Evolutionary conservation across 805 yeast species (phyloP).

Genomic region (Myxozyma udenii): DNA sequence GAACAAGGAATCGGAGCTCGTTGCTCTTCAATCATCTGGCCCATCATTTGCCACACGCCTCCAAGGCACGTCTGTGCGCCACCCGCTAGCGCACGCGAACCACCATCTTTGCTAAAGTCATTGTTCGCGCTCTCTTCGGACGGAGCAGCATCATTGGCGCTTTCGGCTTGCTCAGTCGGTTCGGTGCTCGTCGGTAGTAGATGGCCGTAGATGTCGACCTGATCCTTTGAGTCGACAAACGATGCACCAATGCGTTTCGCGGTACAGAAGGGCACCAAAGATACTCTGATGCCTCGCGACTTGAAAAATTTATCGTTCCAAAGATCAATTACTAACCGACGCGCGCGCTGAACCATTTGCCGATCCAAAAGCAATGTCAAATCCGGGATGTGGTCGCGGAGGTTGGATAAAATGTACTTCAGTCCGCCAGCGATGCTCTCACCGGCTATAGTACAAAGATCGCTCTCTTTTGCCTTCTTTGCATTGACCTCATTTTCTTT

Average conservation of each 20-base stretch:
- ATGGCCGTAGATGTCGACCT: constrained; percentile 5
- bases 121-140: background rate
- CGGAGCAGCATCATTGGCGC: background rate
- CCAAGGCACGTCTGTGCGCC: background rate
- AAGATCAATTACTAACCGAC: background rate
- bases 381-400: too few species aligned
- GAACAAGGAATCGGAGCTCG: constrained; percentile 8
- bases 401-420: too few species aligned
- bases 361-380: too few species aligned
- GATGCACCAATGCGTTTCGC: constrained; percentile 1
- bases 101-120: too few species aligned
- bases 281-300: constrained; percentile 1
- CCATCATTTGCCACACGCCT: background rate
- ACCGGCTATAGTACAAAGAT: too few species aligned
- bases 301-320: constrained; percentile 4
- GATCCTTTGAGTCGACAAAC: constrained; percentile 4
- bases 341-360: too few species aligned
- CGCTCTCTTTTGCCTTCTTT: too few species aligned
- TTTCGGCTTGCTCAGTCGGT: background rate
- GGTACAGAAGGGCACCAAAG: background rate
- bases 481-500: too few species aligned
- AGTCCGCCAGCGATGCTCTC: too few species aligned
- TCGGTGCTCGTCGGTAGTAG: background rate
- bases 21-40: constrained; percentile 4
- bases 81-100: background rate